A percentile compares a stretch with the other conserved stretches of the same genome.
Conservation (phyloP, 106 monocot species). For the Cymbidium sinense region DNA sequence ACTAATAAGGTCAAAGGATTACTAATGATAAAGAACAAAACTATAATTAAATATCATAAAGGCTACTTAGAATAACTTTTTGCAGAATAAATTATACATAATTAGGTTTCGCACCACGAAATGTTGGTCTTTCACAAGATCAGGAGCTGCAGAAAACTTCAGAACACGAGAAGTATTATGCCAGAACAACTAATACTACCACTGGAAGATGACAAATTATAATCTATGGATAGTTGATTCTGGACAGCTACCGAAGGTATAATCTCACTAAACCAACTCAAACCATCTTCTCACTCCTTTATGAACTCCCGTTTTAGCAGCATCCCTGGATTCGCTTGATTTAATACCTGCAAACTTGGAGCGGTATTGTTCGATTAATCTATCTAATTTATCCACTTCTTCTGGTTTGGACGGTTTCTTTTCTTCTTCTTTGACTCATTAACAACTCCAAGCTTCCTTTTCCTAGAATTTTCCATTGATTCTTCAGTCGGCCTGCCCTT, state of each 20-base stretch:
- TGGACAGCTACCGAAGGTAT: not conserved
- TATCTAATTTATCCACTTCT: slow-evolving; percentile 63
- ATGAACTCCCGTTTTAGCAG: slow-evolving; percentile 1
- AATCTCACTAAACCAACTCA: slow-evolving; percentile 15
- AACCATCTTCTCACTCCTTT: slow-evolving; percentile 62
- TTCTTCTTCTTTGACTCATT: slow-evolving; percentile 19
- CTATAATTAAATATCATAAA: no score
- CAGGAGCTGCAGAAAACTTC: no score
- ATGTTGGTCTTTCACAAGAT: no score
- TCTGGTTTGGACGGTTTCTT: slow-evolving; percentile 22
- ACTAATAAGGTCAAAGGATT: no score
- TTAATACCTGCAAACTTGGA: slow-evolving; percentile 46
- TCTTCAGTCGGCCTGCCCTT: slow-evolving; percentile 10
- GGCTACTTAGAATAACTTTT: no score
- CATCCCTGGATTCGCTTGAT: slow-evolving; percentile 21
- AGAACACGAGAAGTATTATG: no score
- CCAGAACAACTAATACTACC: no score
- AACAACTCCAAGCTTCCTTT: slow-evolving; percentile 36
- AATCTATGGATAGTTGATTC: not conserved
- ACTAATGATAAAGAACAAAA: no score
- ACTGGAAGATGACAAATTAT: no score
- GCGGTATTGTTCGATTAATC: slow-evolving; percentile 67
- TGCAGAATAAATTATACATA: no score
- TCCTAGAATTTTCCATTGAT: slow-evolving; percentile 10
- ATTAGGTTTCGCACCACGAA: no score